Evolutionary conservation across 495 filamentous ascomycete species (phyloP).

Genomic region (Talaromyces trachyspermus): DNA sequence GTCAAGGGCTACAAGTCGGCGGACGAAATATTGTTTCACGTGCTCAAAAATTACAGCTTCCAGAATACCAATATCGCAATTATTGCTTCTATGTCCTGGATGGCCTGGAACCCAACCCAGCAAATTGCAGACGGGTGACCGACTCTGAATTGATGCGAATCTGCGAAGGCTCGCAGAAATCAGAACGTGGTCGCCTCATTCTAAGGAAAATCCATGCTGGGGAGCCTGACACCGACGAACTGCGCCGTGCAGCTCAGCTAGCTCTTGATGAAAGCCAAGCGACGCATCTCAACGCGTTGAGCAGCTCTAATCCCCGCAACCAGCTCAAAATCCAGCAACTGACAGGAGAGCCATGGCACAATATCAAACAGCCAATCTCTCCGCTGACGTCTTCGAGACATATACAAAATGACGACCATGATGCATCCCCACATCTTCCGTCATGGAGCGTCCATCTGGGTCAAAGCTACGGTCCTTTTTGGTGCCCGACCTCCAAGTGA

Average conservation of each 20-base stretch:
- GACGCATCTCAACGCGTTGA: slow-evolving; percentile 57
- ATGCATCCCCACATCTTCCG: slow-evolving; percentile 36
- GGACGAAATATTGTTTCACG: slow-evolving; percentile 82
- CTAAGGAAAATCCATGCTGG: slow-evolving; percentile 81
- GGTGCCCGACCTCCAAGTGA: slow-evolving; percentile 91
- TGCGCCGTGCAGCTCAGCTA: slow-evolving; percentile 74
- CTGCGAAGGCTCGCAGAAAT: slow-evolving; percentile 49
- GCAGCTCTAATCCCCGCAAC: slow-evolving; percentile 55
- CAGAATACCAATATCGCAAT: slow-evolving; percentile 69
- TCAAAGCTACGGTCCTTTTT: slow-evolving; percentile 69
- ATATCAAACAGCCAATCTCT: slow-evolving; percentile 74
- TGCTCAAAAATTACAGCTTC: slow-evolving; percentile 71
- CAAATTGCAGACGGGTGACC: slow-evolving; percentile 65
- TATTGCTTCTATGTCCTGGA: slow-evolving; percentile 80
- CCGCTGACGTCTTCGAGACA: slow-evolving; percentile 60
- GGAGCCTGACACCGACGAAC: slow-evolving; percentile 72
- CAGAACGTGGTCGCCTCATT: slow-evolving; percentile 85
- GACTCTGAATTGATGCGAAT: slow-evolving; percentile 85
- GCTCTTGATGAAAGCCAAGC: slow-evolving; percentile 73
- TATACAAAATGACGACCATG: slow-evolving; percentile 49
- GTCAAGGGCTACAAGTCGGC: slow-evolving; percentile 82
- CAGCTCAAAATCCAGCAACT: slow-evolving; percentile 75
- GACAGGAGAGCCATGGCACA: slow-evolving; percentile 75
- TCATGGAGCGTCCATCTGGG: slow-evolving; percentile 40
- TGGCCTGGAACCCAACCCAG: slow-evolving; percentile 72